Evolutionary conservation across 1,284 basidiomycete species (phyloP), one percentile per base, ranked within the genome.

Genomic region (Sporisorium reilianum): DNA sequence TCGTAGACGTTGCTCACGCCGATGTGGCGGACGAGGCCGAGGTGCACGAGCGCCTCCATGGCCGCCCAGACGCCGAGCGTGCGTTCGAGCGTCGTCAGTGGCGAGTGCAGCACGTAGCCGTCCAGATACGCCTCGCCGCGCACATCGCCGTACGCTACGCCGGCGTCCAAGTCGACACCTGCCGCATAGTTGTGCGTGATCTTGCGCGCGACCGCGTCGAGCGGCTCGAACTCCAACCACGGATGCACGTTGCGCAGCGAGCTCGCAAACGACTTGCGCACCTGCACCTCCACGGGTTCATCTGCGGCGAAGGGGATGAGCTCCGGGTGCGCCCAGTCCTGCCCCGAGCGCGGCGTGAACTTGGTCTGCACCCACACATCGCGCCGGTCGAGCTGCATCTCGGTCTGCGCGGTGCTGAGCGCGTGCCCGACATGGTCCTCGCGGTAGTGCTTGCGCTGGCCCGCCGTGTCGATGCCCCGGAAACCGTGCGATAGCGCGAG

Each of bases 351-450:
- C 7, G 80, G 77, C 0, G 81, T 82, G 64, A 79, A 82, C 57
- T 84, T 84, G 42, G 81, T 75, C 62, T 84, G 82, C 14, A 84
- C 38, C 82, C 82, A 84, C 0, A 83, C 26, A 20, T 77, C 73
- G 3, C 57, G 51, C 8, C 82, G 51, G 11, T 49, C 38, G 11
- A 83, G 56, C 5, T 67, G 22, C 40, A 79, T 59, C 12, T 80
- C 78, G 18, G 50, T 22, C 4, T 56, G 53, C 1, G 76, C 79
- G 3, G 40, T 63, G 36, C 25, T 16, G n/a, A 84, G 48, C 7
- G 80, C 82, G 22, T 60, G 42, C 0, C 82, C 82, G 14, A 84
- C 81, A 20, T 80, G 69, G 41, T 82, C 81, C 55, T 84, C 81
- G 28, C 79, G 73, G 52, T 84, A 84, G 64, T 84, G 82, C 49